Evolutionary conservation across 306 rosid genomes (phyloP).

Genomic region (Quercus mongolica): DNA sequence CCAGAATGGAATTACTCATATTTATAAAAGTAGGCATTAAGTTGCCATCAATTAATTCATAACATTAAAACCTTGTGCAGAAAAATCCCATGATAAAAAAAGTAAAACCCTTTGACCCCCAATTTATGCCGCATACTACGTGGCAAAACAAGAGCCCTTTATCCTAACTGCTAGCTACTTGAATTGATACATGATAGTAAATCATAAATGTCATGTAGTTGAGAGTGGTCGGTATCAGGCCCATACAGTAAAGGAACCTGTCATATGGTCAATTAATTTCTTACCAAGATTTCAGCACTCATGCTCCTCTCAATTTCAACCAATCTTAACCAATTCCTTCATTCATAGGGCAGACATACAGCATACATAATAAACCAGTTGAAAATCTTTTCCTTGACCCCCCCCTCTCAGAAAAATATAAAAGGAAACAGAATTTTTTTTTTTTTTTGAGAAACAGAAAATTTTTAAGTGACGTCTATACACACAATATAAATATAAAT

Average conservation of each 20-base stretch:
- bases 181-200: slow-evolving; percentile 18
- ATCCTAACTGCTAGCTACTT: slow-evolving; percentile 34
- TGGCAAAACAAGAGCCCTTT: slow-evolving; percentile 5
- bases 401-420: no score
- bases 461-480: no score
- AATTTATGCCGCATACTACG: slow-evolving; percentile 3
- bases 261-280: slow-evolving; percentile 25
- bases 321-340: slow-evolving; percentile 15
- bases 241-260: slow-evolving; percentile 16
- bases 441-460: neutral
- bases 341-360: neutral
- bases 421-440: neutral
- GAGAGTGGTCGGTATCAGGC: slow-evolving; percentile 19
- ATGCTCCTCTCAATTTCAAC: neutral
- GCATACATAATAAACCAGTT: neutral
- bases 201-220: slow-evolving; percentile 31
- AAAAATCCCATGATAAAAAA: neutral
- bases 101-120: neutral
- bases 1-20: no score
- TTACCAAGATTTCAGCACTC: neutral
- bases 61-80: neutral
- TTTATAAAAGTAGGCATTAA: neutral
- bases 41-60: neutral
- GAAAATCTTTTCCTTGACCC: neutral
- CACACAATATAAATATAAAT: no score